Base-by-base conservation (phyloP, 805 yeast species). In the Metschnikowia drakensbergensis region DNA sequence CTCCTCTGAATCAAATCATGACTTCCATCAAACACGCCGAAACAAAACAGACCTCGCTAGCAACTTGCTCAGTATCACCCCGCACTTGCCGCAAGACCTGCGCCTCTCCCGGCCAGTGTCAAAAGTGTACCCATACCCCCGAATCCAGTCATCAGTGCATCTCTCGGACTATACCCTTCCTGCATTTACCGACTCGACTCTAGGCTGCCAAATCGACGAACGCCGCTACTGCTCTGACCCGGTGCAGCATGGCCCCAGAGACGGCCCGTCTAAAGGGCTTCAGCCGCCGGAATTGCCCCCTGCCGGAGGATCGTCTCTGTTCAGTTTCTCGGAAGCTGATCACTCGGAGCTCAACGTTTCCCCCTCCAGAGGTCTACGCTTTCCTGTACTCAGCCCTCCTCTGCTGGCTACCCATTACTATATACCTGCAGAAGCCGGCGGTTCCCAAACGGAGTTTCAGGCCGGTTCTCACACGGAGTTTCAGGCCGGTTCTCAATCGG, bases 311-410 rank as follows among this genome's bases (percentile, higher is more conserved):
- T 43, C 46, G 30, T 42, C 46, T 26, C 51, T 34, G 49, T 63
- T 62, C 45, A 58, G 63, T 46, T 63, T 63, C 47, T 59, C 63
- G 6, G 67, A 63, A 22, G 61, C 60, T 6, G 59, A 63, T 35
- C 63, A 60, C 42, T 57, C 65, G 6, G 54, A 59, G 13, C 50
- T 63, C 28, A 51, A 54, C 27, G 55, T 61, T 3, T 54, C 64
- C 9, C 58, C 60, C 25, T 45, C 49, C 5, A 26, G 50, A 10
- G 46, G 35, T 3, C 13, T 3, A 8, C 30, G 13, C 7, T 13
- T 29, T 27, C n/a, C 31, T n/a, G 32, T 32, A 8, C 41, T 32
- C 25, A 17, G 23, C 23, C 32, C 28, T 10, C 41, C 41, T 13
- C 17, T 17, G 17, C 17, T 17, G 17, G 17, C 17, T 17, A 17